Evolutionary conservation across 495 filamentous ascomycete species (phyloP).

Genomic region (Penicillium flavigenum): DNA sequence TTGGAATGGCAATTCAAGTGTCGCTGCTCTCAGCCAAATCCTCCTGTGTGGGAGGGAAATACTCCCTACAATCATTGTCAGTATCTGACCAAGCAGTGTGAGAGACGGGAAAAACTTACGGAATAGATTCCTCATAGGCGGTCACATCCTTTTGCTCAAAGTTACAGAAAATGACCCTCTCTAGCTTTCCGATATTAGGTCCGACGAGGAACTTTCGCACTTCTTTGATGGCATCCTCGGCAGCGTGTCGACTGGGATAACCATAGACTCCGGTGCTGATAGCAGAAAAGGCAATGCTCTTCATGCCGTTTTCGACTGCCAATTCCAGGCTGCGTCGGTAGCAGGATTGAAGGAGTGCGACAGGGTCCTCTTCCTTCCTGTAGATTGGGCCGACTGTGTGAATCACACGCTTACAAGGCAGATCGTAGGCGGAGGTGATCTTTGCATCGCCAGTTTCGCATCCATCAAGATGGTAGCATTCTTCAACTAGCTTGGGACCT

Average conservation of each 20-base stretch:
- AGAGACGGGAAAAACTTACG: constrained; percentile 57
- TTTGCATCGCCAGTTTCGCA: constrained; percentile 80
- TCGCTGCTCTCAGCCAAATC: background rate
- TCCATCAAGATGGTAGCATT: constrained; percentile 66
- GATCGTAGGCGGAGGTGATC: constrained; percentile 72
- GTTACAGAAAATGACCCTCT: constrained; percentile 76
- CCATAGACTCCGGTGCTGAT: constrained; percentile 90
- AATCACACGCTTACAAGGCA: constrained; percentile 78
- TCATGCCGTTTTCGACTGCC: constrained; percentile 62
- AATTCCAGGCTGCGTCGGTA: constrained; percentile 74
- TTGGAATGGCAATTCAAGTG: background rate
- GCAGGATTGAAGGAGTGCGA: constrained; percentile 60
- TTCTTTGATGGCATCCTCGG: constrained; percentile 62
- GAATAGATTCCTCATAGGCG: constrained; percentile 66
- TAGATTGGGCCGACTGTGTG: constrained; percentile 94
- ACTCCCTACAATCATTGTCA: constrained; percentile 22
- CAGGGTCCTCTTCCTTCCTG: constrained; percentile 36
- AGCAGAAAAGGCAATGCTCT: constrained; percentile 76
- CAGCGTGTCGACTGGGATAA: constrained; percentile 75
- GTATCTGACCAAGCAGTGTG: background rate
- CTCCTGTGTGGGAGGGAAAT: constrained; percentile 26
- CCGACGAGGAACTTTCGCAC: constrained; percentile 69
- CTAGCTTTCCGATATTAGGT: constrained; percentile 52
- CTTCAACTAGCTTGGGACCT: constrained; percentile 63
- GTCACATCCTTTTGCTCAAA: constrained; percentile 74